These are phyloP conservation scores for Viola odorata DNA, from an alignment of 345 rosid genomes.

Conservation along the genomic window DNA sequence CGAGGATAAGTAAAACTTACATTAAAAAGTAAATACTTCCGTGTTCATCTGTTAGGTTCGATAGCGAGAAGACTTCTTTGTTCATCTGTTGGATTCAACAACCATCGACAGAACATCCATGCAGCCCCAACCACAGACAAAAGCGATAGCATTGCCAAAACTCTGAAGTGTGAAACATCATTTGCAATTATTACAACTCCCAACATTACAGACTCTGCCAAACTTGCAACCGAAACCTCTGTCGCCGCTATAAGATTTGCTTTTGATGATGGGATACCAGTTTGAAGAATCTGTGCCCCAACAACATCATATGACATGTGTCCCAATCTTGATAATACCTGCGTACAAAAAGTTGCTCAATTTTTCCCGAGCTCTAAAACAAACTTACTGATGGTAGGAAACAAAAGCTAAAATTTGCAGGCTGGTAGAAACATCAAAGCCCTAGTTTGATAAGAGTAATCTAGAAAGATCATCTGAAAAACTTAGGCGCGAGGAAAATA, in stretches of 20 bases:
- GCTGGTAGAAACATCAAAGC: too few relatives aligned
- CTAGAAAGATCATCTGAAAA: too few relatives aligned
- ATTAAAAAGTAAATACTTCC: constrained; percentile 19
- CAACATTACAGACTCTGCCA: constrained; percentile 83
- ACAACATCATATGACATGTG: constrained; percentile 86
- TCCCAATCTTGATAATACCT: constrained; percentile 88
- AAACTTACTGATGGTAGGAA: too few relatives aligned
- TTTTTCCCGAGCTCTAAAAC: neutral
- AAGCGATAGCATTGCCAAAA: constrained; percentile 66
- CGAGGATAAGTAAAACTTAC: constrained; percentile 3
- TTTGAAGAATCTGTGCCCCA: constrained; percentile 93
- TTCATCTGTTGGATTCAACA: constrained; percentile 78
- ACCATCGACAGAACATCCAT: constrained; percentile 79
- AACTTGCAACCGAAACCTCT: constrained; percentile 83
- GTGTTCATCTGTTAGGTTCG: constrained; percentile 80
- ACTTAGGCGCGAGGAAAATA: too few relatives aligned
- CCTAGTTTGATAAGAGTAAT: too few relatives aligned
- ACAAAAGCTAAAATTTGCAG: too few relatives aligned
- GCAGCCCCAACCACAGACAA: constrained; percentile 79
- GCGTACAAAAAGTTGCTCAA: constrained; percentile 12
- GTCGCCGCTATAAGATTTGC: constrained; percentile 90
- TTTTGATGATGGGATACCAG: constrained; percentile 84
- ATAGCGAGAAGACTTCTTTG: constrained; percentile 71
- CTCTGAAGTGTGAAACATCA: constrained; percentile 74
- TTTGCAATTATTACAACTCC: constrained; percentile 84